These are phyloP conservation scores for Aureobasidium sp. DNA, from an alignment of 2,329 filamentous ascomycete species.

Conservation along the genomic window DNA sequence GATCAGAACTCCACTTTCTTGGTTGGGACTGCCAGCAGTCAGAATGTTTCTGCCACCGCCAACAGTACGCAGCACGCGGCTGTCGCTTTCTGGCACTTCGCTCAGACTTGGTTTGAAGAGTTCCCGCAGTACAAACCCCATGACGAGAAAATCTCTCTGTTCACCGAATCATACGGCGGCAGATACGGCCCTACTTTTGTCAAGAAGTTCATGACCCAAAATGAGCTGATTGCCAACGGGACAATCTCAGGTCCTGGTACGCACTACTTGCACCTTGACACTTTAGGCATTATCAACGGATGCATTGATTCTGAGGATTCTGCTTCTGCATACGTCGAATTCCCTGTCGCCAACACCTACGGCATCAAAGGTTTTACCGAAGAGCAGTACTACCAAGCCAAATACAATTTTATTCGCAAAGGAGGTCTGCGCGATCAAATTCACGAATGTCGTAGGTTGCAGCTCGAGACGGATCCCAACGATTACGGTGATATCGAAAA, in stretches of 20 bases:
- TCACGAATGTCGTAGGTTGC: slow-evolving; percentile 43
- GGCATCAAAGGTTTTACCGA: slow-evolving; percentile 45
- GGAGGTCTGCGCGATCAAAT: slow-evolving; percentile 51
- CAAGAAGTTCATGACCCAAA: slow-evolving; percentile 53
- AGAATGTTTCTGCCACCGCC: slow-evolving; percentile 31
- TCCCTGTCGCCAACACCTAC: slow-evolving; percentile 53
- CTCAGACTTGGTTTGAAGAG: slow-evolving; percentile 46
- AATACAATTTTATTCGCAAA: slow-evolving; percentile 38
- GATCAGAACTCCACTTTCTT: slow-evolving; percentile 27
- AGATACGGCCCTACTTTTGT: slow-evolving; percentile 45
- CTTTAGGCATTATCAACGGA: slow-evolving; percentile 50
- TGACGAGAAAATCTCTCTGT: slow-evolving; percentile 52
- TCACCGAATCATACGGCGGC: slow-evolving; percentile 63
- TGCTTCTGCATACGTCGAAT: slow-evolving; percentile 30
- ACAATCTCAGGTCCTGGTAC: slow-evolving; percentile 37
- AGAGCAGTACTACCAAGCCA: slow-evolving; percentile 37
- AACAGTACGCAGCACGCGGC: slow-evolving; percentile 29
- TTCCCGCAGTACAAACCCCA: slow-evolving; percentile 35
- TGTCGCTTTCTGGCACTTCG: slow-evolving; percentile 54
- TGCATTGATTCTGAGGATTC: slow-evolving; percentile 48
- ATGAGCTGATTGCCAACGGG: slow-evolving; percentile 47
- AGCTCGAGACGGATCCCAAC: slow-evolving; percentile 43
- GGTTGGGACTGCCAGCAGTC: slow-evolving; percentile 54
- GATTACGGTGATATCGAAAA: slow-evolving; percentile 36
- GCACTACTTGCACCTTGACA: slow-evolving; percentile 41